phyloP scores from a whole-genome alignment of 2,329 filamentous ascomycete genomes.

The Apiospora phragmitis region DNA sequence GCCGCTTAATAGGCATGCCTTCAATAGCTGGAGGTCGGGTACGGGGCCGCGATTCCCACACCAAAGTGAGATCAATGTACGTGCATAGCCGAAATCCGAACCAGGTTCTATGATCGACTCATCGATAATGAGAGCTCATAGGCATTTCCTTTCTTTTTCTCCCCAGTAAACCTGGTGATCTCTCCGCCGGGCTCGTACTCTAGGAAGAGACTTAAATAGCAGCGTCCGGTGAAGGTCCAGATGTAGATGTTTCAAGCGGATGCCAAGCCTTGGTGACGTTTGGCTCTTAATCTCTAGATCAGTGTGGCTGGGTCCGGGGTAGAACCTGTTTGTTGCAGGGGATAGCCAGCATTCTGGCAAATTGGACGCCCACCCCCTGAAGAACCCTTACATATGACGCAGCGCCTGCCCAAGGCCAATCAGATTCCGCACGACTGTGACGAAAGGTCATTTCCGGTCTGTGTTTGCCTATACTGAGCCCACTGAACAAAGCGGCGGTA shows the following conservation, averaged over 20 bases:
- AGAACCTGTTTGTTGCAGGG: conserved; percentile 4
- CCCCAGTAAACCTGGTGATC: not conserved
- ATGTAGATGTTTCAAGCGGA: not conserved
- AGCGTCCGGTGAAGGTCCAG: not conserved
- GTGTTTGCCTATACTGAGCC: not conserved
- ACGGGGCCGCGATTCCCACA: too few species aligned
- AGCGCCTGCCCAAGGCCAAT: not conserved
- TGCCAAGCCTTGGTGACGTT: conserved; percentile 3
- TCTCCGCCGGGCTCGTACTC: not conserved
- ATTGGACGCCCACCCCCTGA: conserved; percentile 5
- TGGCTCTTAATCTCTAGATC: not conserved
- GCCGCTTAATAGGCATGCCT: too few species aligned
- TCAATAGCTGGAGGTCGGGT: too few species aligned
- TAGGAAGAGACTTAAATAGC: not conserved
- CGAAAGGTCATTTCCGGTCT: not conserved
- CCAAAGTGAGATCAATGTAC: too few species aligned
- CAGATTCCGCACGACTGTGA: too few species aligned
- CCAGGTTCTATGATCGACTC: not conserved
- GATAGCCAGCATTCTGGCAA: not conserved
- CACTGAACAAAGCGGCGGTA: not conserved
- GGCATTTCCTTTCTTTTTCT: not conserved
- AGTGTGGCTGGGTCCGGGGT: conserved; percentile 1
- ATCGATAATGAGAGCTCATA: not conserved
- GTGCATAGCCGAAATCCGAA: too few species aligned
- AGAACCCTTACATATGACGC: conserved; percentile 10